Conservation (phyloP, 371 early-diverging fungal genomes). For the Mucor irregularis region DNA sequence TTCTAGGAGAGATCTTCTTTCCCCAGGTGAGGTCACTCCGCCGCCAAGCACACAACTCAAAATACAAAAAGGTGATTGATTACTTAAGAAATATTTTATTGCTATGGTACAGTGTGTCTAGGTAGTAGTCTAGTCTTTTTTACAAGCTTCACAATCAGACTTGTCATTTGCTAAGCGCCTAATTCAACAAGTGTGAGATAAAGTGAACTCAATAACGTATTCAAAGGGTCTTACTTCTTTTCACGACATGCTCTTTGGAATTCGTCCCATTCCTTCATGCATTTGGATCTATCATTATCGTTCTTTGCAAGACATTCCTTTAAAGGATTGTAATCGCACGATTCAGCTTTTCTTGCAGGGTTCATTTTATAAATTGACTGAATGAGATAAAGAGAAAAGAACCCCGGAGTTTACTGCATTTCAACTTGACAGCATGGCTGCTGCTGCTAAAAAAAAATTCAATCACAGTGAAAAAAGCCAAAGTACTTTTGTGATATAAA, state of each 20-base stretch:
- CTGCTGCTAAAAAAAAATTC: too few relatives aligned
- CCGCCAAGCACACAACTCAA: too few relatives aligned
- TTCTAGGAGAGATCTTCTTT: too few relatives aligned
- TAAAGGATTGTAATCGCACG: constrained; percentile 59
- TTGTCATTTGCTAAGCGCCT: constrained; percentile 18
- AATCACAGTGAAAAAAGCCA: background rate
- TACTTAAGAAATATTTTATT: too few relatives aligned
- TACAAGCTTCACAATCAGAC: constrained; percentile 24
- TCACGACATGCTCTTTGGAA: constrained; percentile 56
- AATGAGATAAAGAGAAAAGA: background rate
- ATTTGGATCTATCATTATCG: constrained; percentile 59
- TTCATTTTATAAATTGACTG: too few relatives aligned
- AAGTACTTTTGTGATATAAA: background rate
- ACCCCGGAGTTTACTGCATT: too few relatives aligned
- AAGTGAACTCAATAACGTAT: background rate
- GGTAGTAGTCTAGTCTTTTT: constrained; percentile 10
- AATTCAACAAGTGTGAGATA: background rate
- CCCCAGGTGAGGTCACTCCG: too few relatives aligned
- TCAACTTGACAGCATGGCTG: too few relatives aligned
- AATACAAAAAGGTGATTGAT: too few relatives aligned
- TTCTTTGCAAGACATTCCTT: constrained; percentile 55
- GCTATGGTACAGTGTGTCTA: too few relatives aligned
- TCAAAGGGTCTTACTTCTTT: constrained; percentile 25
- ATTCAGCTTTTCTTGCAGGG: constrained; percentile 18
- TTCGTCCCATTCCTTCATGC: constrained; percentile 65